Conservation (phyloP, 192 early-diverging fungal species). For the Geranomyces variabilis region DNA sequence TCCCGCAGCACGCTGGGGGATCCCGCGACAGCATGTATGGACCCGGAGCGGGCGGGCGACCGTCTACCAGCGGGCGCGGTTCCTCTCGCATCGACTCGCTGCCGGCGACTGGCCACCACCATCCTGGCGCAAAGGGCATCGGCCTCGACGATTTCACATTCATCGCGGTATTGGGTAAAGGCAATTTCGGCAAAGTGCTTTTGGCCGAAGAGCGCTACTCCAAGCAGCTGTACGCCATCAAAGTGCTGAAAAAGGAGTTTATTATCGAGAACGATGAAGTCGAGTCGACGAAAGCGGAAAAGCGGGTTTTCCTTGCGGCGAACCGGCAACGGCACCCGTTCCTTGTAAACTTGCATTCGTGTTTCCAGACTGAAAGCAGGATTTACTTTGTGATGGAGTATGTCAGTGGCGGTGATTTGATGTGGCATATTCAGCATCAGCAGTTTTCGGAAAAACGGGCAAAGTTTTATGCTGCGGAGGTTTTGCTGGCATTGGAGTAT, state of each 20-base stretch:
- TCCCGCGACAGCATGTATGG: background rate
- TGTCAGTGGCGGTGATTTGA: slow-evolving; percentile 94
- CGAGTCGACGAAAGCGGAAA: slow-evolving; percentile 90
- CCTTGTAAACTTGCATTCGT: slow-evolving; percentile 93
- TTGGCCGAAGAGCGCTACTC: slow-evolving; percentile 88
- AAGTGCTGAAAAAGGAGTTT: slow-evolving; percentile 97
- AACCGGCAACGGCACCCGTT: slow-evolving; percentile 93
- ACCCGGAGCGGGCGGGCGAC: background rate
- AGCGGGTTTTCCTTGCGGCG: slow-evolving; percentile 90
- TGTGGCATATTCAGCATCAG: slow-evolving; percentile 97
- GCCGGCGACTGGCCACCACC: background rate
- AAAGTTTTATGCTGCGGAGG: slow-evolving; percentile 96
- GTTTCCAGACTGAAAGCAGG: slow-evolving; percentile 92
- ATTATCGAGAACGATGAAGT: slow-evolving; percentile 99
- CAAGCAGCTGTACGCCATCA: slow-evolving; percentile 90
- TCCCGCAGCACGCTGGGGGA: too few species aligned
- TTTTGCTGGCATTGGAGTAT: slow-evolving; percentile 91
- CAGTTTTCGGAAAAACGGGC: slow-evolving; percentile 88
- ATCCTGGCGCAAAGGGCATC: slow-evolving; percentile 56
- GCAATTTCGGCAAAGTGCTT: slow-evolving; percentile 99
- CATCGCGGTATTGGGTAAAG: slow-evolving; percentile 93
- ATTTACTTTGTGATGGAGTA: slow-evolving; percentile 99
- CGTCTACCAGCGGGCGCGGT: slow-evolving; percentile 44
- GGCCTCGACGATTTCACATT: slow-evolving; percentile 93
- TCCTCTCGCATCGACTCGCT: slow-evolving; percentile 59